phyloP scores from a whole-genome alignment of 306 rosid genomes.

The Oxytropis ochrocephala region DNA sequence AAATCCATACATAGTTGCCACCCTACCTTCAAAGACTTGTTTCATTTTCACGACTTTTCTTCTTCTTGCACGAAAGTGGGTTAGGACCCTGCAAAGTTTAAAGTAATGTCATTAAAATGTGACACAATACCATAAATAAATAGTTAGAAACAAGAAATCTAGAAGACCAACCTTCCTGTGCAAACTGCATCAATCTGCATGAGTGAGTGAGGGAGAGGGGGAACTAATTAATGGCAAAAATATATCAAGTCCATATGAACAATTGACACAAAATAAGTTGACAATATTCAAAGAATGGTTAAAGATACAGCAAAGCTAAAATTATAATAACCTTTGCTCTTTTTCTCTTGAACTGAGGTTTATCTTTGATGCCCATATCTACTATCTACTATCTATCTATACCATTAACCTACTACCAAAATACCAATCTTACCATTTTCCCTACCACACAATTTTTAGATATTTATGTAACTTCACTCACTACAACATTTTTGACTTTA shows the following conservation, averaged over 20 bases:
- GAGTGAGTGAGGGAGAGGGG: background rate
- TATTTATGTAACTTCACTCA: too few relatives aligned
- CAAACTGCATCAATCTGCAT: background rate
- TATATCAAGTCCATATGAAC: background rate
- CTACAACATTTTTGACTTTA: too few relatives aligned
- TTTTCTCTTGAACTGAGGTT: constrained; percentile 71
- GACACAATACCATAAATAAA: background rate
- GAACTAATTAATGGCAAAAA: background rate
- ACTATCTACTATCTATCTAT: too few relatives aligned
- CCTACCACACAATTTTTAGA: too few relatives aligned
- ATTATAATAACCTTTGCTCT: constrained; percentile 73
- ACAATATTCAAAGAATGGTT: too few relatives aligned
- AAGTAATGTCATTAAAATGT: background rate
- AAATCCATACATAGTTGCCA: background rate
- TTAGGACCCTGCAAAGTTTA: constrained; percentile 70
- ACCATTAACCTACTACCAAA: too few relatives aligned
- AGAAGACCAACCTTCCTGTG: background rate
- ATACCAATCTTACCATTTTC: too few relatives aligned
- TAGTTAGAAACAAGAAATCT: background rate
- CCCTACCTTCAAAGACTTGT: constrained; percentile 40
- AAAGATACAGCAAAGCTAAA: too few relatives aligned
- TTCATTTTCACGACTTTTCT: constrained; percentile 45
- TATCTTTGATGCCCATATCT: constrained; percentile 44
- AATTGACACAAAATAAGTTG: background rate
- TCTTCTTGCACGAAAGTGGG: constrained; percentile 83